These are phyloP conservation scores for Linnemannia zychae DNA, from an alignment of 192 early-diverging fungal genomes.

Conservation along the genomic window DNA sequence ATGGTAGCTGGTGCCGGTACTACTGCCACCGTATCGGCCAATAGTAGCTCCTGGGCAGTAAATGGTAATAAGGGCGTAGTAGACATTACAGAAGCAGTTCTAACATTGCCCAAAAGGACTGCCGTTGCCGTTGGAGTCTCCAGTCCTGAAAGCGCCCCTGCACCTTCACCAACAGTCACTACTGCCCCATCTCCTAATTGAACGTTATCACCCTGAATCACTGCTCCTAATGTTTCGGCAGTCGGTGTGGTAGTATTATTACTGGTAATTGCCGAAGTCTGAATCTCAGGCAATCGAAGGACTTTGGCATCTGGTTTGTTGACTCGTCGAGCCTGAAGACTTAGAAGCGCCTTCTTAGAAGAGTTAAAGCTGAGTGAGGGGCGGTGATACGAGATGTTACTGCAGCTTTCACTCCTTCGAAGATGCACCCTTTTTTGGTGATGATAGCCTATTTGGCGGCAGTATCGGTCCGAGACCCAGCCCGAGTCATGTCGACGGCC, in stretches of 20 bases:
- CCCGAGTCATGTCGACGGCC: background rate
- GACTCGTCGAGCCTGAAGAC: constrained; percentile 37
- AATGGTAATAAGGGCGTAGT: background rate
- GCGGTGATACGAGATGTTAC: constrained; percentile 16
- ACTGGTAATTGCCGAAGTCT: background rate
- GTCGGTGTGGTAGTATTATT: background rate
- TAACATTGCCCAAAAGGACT: background rate
- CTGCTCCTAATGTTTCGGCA: no score
- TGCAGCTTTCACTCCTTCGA: constrained; percentile 30
- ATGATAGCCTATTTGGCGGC: background rate
- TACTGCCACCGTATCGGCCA: background rate
- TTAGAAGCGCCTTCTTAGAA: constrained; percentile 37
- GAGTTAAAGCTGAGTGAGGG: constrained; percentile 39
- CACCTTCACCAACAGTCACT: background rate
- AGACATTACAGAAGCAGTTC: background rate
- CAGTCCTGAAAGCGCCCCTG: background rate
- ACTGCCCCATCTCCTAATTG: no score
- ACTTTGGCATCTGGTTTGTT: constrained; percentile 43
- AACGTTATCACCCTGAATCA: no score
- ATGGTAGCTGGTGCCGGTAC: background rate
- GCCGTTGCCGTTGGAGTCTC: background rate
- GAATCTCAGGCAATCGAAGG: constrained; percentile 33
- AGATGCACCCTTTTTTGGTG: background rate
- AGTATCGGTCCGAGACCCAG: background rate
- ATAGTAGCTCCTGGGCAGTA: background rate